Evolutionary conservation across 1,139 yeast species (phyloP).

Genomic region (Entelexis paramagnoliae): DNA sequence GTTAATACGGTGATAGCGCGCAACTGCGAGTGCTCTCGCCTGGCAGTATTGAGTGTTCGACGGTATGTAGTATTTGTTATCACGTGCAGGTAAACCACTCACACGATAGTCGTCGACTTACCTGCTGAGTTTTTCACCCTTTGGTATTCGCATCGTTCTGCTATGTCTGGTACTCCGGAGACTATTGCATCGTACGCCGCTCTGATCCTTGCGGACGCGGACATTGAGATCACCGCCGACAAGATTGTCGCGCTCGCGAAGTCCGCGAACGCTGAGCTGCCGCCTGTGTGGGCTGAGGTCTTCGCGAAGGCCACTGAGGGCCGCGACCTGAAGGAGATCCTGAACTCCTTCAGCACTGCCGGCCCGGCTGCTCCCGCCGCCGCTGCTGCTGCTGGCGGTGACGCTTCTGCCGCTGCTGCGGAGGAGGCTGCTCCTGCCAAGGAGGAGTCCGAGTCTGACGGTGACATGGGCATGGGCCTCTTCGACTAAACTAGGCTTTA

Average conservation of each 20-base stretch:
- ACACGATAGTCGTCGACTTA: background rate
- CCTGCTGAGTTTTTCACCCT: constrained; percentile 13
- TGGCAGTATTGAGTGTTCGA: no score
- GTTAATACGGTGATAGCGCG: no score
- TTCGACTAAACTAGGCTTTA: constrained; percentile 24
- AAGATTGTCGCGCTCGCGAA: constrained; percentile 56
- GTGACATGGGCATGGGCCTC: constrained; percentile 28
- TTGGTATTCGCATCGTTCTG: constrained; percentile 7
- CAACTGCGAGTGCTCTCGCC: no score
- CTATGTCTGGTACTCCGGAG: constrained; percentile 26
- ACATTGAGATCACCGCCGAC: constrained; percentile 87
- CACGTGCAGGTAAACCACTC: constrained; percentile 3
- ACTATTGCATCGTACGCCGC: constrained; percentile 53
- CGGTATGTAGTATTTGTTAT: background rate
- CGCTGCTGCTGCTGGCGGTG: constrained; percentile 50
- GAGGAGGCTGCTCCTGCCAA: constrained; percentile 24
- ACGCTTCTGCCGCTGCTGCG: constrained; percentile 41
- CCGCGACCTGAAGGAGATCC: constrained; percentile 84
- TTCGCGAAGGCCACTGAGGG: constrained; percentile 97
- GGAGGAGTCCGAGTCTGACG: constrained; percentile 27
- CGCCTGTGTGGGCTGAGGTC: constrained; percentile 77
- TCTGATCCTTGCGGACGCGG: constrained; percentile 95
- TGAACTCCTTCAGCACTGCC: constrained; percentile 69
- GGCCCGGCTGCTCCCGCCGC: constrained; percentile 49
- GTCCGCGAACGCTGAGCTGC: constrained; percentile 65